These are phyloP conservation scores for Neodidymelliopsis sp. DNA, from an alignment of 2,329 filamentous ascomycete species.

Conservation along the genomic window DNA sequence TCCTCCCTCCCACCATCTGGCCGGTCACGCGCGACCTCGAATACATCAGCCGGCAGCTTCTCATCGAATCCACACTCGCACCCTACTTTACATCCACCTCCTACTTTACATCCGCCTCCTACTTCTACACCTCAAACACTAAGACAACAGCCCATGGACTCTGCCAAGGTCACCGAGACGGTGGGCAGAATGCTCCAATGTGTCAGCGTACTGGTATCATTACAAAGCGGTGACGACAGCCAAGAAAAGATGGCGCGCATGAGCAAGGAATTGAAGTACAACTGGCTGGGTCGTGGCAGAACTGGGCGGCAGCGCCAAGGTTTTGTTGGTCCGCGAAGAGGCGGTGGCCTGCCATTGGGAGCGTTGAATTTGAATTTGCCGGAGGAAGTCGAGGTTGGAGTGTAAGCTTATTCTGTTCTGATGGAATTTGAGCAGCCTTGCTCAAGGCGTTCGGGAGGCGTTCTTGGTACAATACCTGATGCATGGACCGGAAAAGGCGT, in stretches of 20 bases:
- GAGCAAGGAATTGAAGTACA: constrained; percentile 88
- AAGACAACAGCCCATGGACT: constrained; percentile 52
- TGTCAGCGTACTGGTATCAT: constrained; percentile 84
- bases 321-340: constrained; percentile 70
- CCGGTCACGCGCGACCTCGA: constrained; percentile 83
- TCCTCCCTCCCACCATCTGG: constrained; percentile 56
- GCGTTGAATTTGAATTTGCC: constrained; percentile 12
- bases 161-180: constrained; percentile 87
- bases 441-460: too few species aligned
- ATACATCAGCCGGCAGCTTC: constrained; percentile 68
- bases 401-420: too few species aligned
- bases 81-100: constrained; percentile 29
- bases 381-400: constrained; percentile 9
- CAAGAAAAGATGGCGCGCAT: constrained; percentile 84
- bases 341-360: constrained; percentile 14
- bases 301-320: constrained; percentile 90
- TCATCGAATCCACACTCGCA: constrained; percentile 47
- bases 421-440: too few species aligned
- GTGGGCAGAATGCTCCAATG: constrained; percentile 97
- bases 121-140: constrained; percentile 24
- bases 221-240: constrained; percentile 74
- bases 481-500: too few species aligned
- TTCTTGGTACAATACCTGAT: too few species aligned
- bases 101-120: constrained; percentile 42
- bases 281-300: constrained; percentile 90